Evolutionary conservation across 352 stramenopile genomes (phyloP).

Genomic region (Globisporangium middletonii): DNA sequence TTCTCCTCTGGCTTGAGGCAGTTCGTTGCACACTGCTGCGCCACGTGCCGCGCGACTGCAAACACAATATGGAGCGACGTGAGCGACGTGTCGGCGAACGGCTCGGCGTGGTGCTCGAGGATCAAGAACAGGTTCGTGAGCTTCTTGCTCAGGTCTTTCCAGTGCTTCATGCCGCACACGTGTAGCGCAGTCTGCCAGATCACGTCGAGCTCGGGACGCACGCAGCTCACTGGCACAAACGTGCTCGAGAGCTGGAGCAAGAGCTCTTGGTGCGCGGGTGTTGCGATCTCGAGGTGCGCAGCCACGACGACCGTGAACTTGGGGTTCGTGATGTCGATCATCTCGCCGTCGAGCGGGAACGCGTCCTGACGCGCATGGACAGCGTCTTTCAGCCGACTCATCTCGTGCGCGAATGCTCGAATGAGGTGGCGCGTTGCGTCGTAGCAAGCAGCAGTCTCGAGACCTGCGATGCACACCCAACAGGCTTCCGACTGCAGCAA

Average conservation of each 20-base stretch:
- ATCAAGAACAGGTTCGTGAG: slow-evolving; percentile 26
- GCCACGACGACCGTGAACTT: slow-evolving; percentile 32
- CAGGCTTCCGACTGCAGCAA: slow-evolving; percentile 30
- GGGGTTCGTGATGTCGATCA: slow-evolving; percentile 30
- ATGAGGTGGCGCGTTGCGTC: slow-evolving; percentile 16
- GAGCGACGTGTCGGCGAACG: slow-evolving; percentile 13
- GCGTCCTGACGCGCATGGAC: slow-evolving; percentile 27
- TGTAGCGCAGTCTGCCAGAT: slow-evolving; percentile 34
- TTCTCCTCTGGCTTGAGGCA: slow-evolving; percentile 30
- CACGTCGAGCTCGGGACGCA: slow-evolving; percentile 18
- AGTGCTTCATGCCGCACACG: slow-evolving; percentile 36
- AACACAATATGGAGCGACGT: slow-evolving; percentile 22
- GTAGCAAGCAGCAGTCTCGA: slow-evolving; percentile 17
- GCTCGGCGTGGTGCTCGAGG: slow-evolving; percentile 19
- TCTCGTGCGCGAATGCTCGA: slow-evolving; percentile 31
- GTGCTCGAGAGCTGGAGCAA: slow-evolving; percentile 34
- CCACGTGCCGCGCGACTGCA: slow-evolving; percentile 18
- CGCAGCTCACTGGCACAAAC: slow-evolving; percentile 38
- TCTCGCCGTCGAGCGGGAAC: slow-evolving; percentile 26
- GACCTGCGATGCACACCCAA: slow-evolving; percentile 36
- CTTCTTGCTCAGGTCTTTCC: slow-evolving; percentile 33
- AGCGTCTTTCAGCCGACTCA: slow-evolving; percentile 39
- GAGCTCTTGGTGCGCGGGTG: slow-evolving; percentile 29
- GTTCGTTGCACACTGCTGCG: slow-evolving; percentile 7
- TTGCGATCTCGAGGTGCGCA: slow-evolving; percentile 23